Conservation (phyloP, 1,284 basidiomycete genomes). For the Ustilago bromivora region DNA sequence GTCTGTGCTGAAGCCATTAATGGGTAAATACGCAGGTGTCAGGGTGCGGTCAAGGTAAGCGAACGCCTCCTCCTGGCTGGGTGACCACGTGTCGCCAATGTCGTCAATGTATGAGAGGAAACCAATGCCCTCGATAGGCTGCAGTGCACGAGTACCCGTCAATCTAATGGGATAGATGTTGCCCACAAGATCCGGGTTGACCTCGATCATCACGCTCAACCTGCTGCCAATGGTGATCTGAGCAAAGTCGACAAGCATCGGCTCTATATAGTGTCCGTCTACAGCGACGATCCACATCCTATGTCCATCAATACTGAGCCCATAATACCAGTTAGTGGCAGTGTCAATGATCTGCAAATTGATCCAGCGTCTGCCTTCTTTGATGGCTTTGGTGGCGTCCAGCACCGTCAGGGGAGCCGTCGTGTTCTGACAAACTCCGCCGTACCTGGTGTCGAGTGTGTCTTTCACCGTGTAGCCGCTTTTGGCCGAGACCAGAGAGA, state of each 20-base stretch:
- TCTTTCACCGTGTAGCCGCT: conserved; percentile 38
- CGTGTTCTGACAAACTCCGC: conserved; percentile 51
- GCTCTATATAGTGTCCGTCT: conserved; percentile 48
- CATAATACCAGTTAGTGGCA: conserved; percentile 45
- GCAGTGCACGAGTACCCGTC: conserved; percentile 45
- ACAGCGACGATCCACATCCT: conserved; percentile 53
- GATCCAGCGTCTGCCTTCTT: conserved; percentile 39
- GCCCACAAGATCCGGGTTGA: conserved; percentile 22
- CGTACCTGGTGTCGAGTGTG: conserved; percentile 44
- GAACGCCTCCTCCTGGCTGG: conserved; percentile 40
- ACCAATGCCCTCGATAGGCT: conserved; percentile 51
- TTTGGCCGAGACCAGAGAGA: conserved; percentile 52
- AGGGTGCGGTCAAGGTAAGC: conserved; percentile 22
- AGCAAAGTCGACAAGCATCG: conserved; percentile 40
- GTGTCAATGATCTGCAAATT: conserved; percentile 48
- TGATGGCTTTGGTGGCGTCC: conserved; percentile 37
- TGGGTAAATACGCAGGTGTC: conserved; percentile 29
- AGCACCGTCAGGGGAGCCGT: conserved; percentile 47
- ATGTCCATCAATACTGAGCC: conserved; percentile 31
- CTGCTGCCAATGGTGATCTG: conserved; percentile 55
- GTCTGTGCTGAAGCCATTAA: conserved; percentile 39
- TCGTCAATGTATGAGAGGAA: conserved; percentile 52
- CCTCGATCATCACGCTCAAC: conserved; percentile 53
- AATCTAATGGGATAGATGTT: conserved; percentile 48
- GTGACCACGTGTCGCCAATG: conserved; percentile 25